Evolutionary conservation across 2,329 filamentous ascomycete genomes (phyloP).

Genomic region (Sordariomycetes sp.): DNA sequence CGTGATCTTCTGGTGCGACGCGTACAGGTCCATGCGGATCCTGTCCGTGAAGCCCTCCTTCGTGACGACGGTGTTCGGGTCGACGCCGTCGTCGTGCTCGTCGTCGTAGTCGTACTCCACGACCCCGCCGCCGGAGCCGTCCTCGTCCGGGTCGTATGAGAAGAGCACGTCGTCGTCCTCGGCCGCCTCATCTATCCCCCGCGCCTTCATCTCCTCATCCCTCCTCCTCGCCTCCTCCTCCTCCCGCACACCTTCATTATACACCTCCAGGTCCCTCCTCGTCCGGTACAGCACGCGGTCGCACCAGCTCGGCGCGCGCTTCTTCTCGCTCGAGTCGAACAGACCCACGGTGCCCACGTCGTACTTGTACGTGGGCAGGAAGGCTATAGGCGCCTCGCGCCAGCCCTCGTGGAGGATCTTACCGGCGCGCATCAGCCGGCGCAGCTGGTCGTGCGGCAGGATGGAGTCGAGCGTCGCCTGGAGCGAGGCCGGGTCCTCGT

Average conservation of each 20-base stretch:
- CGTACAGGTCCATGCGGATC: conserved; percentile 57
- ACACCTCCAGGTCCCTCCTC: conserved; percentile 54
- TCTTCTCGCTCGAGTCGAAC: conserved; percentile 94
- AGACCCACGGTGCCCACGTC: conserved; percentile 86
- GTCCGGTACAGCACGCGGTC: conserved; percentile 87
- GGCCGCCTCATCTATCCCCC: conserved; percentile 60
- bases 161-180: conserved; percentile 80
- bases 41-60: conserved; percentile 47
- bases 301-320: conserved; percentile 89
- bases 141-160: conserved; percentile 78
- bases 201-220: conserved; percentile 77
- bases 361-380: conserved; percentile 95
- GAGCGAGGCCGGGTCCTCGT: conserved; percentile 72
- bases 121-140: conserved; percentile 60
- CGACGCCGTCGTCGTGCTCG: conserved; percentile 39
- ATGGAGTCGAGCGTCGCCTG: conserved; percentile 83
- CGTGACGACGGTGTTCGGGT: conserved; percentile 36
- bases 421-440: conserved; percentile 58
- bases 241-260: conserved; percentile 53
- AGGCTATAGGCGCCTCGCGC: conserved; percentile 78
- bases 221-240: conserved; percentile 56
- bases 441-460: conserved; percentile 81
- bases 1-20: conserved; percentile 77
- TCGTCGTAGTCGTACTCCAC: conserved; percentile 48
- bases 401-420: conserved; percentile 87